Base-by-base conservation (phyloP, 2,329 filamentous ascomycete genomes). In the Fusarium sp. region DNA sequence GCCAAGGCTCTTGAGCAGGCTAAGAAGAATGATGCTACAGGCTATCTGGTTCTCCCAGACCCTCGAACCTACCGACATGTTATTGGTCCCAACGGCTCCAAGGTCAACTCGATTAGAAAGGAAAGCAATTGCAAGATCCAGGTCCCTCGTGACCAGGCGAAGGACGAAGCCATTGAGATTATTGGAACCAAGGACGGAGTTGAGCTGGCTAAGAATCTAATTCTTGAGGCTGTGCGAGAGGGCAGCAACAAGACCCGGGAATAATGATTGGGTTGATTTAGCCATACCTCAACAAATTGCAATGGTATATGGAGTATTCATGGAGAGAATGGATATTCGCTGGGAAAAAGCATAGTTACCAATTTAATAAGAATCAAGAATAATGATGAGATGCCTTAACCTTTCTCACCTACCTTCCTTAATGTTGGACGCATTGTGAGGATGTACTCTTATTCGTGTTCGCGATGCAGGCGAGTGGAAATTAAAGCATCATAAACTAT, bases 121-220 rank as follows among this genome's bases (percentile, higher is more conserved):
- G 91, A 96, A 85, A 98, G 94, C 56, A 93, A 93, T 61, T 98
- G 95, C 83, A 94, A 93, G 84, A 97, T 99, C 80, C 94, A 95
- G 73, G 95, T 99, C 44, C 96, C 96, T 27, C 91, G 93, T 74
- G 92, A 94, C 78, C 93, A 97, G 81, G 85, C 85, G 49, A 85
- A 84, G 71, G 87, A 88, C 53, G 95, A 98, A 82, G 94, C 95
- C 7, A 98, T 99, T 80, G 94, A 97, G 84, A 93, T 99, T 77
- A 86, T 92, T 39, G 96, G 96, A 42, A 89, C 87, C 61, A 89
- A 89, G 78, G 92, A 94, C 20, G 94, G 93, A 17, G 90, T 97
- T 41, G 94, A 98, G 82, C 88, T 93, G 81, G 96, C 96, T 54
- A 94, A 92, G 84, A 91, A 97, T 66, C 86, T 97, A 80, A 98